Evolutionary conservation across 768 basidiomycete species (phyloP), one percentile per base, ranked within the genome.

Genomic region (Megacollybia marginata): DNA sequence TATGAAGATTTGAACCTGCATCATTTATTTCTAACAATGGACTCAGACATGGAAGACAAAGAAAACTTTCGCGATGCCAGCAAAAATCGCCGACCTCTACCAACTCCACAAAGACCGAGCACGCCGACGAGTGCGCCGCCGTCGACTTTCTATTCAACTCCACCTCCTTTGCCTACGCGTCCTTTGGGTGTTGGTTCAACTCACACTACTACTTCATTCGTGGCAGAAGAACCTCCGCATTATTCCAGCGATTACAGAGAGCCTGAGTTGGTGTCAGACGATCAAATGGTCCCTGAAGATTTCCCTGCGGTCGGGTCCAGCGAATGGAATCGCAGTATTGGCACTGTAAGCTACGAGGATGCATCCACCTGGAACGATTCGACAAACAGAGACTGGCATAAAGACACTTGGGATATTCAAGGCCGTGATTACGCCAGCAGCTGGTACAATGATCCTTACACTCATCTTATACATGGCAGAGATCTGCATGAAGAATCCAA

Each of bases 391-490:
- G 66, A 66, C 35, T 28, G 23, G 23, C 65, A 59, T 49, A 45
- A 56, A 12, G 20, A 32, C 23, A 44, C 33, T 43, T 53, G 59
- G 13, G 55, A 53, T 45, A 47, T 56, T 8, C 62, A 65, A 43
- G 52, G 59, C 38, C 43, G 47, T 9, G 52, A 55, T 18, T 66
- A 28, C 23, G 23, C 23, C 23, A 28, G 23, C 23, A 28, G 23
- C 23, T 28, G 23, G 23, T 28, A 28, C 36, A 2, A 36, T 23
- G 51, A 51, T 48, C 18, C 36, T 48, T 42, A 11, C 31, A 33
- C 67, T 2, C 63, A 69, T 63, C 52, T 63, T 40, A 85, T 90
- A 55, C 78, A 80, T 65, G 85, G 82, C 7, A 71, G 87, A 43
- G 70, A 73, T 47, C 69, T 67, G 8, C 59, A 69, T 2, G 85